These are phyloP conservation scores for Termitomyces sp. DNA, from an alignment of 768 basidiomycete genomes.

Conservation along the genomic window DNA sequence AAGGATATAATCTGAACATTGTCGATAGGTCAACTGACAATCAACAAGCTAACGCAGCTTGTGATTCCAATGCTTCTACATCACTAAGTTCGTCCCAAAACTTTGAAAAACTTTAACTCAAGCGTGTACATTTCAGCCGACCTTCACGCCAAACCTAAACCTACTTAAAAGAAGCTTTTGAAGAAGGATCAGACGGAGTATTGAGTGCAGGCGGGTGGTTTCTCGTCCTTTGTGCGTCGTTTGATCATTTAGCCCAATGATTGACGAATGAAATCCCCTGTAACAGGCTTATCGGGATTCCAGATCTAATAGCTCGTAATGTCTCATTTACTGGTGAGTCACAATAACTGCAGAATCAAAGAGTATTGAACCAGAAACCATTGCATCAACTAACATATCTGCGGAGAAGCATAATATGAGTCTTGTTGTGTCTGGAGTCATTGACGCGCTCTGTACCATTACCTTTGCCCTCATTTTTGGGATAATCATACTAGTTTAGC, in stretches of 20 bases:
- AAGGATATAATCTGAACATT: not conserved
- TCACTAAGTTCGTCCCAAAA: not conserved
- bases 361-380: not conserved
- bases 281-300: not conserved
- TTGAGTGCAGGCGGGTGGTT: not conserved
- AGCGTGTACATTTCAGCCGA: not conserved
- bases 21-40: not conserved
- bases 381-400: not conserved
- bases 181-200: not conserved
- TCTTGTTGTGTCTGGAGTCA: conserved; percentile 4
- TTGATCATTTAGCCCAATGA: not conserved
- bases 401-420: not conserved
- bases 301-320: not conserved
- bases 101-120: not conserved
- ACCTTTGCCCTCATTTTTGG: conserved; percentile 1
- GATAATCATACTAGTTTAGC: not conserved
- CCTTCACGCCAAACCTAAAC: not conserved
- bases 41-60: not conserved
- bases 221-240: not conserved
- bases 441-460: conserved; percentile 11
- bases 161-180: not conserved
- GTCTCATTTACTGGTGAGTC: not conserved
- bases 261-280: not conserved
- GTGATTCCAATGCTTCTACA: not conserved
- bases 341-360: not conserved